A percentile compares a stretch with the other conserved stretches of the same genome.
phyloP scores from a whole-genome alignment of 2,329 filamentous ascomycete species.

The Camillea tinctor region DNA sequence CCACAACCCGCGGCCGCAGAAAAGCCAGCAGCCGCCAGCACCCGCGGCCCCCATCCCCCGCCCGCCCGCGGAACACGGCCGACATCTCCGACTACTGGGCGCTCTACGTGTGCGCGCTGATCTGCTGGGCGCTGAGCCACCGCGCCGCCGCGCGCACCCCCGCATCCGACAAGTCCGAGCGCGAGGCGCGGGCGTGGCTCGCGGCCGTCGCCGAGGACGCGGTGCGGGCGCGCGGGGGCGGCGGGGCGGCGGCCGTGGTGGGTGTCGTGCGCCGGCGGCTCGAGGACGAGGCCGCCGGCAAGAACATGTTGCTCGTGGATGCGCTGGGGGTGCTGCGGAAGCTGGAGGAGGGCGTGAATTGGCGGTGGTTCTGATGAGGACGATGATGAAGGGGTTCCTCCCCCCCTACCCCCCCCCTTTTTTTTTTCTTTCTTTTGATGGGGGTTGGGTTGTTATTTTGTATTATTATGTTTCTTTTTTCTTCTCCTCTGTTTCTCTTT shows the following conservation, averaged over 20 bases:
- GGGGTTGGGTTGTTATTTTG: neutral
- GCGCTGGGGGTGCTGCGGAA: slow-evolving; percentile 52
- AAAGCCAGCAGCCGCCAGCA: too few species aligned
- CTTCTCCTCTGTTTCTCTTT: slow-evolving; percentile 10
- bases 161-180: slow-evolving; percentile 35
- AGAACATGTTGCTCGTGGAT: slow-evolving; percentile 52
- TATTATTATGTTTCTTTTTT: slow-evolving; percentile 8
- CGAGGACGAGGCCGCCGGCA: slow-evolving; percentile 49
- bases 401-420: too few species aligned
- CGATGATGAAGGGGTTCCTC: neutral
- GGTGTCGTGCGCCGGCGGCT: slow-evolving; percentile 47
- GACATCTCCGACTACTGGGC: slow-evolving; percentile 82
- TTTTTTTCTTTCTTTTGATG: too few species aligned
- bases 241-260: slow-evolving; percentile 44
- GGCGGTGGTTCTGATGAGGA: slow-evolving; percentile 40
- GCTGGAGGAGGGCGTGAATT: slow-evolving; percentile 45
- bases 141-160: slow-evolving; percentile 13
- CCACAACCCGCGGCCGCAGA: too few species aligned
- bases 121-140: slow-evolving; percentile 58
- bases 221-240: slow-evolving; percentile 36
- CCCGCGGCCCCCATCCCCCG: too few species aligned
- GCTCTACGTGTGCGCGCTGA: slow-evolving; percentile 57
- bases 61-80: slow-evolving; percentile 50
- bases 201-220: slow-evolving; percentile 43
- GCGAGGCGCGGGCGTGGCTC: slow-evolving; percentile 33